These are phyloP conservation scores for Monosporascus sp. DNA, from an alignment of 2,329 filamentous ascomycete genomes.

Conservation along the genomic window DNA sequence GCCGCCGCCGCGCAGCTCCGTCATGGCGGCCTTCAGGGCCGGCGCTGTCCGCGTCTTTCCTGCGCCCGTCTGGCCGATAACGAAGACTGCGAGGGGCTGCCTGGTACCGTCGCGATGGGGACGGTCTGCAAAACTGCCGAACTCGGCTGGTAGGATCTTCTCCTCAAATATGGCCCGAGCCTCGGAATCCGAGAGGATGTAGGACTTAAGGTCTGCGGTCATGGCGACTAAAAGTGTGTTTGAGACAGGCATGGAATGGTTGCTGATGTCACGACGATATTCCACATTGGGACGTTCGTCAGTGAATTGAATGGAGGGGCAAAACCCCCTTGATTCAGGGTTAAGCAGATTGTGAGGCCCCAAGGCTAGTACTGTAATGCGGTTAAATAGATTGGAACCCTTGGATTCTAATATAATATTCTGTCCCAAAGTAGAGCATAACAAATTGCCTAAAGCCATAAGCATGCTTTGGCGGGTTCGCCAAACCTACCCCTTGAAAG, in stretches of 20 bases:
- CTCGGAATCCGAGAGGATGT: slow-evolving; percentile 25
- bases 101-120: background rate
- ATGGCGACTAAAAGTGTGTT: background rate
- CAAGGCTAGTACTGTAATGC: background rate
- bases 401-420: background rate
- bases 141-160: slow-evolving; percentile 26
- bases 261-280: background rate
- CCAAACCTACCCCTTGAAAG: no score
- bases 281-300: no score
- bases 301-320: no score
- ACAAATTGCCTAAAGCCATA: background rate
- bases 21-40: slow-evolving; percentile 28
- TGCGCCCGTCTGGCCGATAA: slow-evolving; percentile 43
- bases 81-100: slow-evolving; percentile 34
- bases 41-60: slow-evolving; percentile 42
- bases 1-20: slow-evolving; percentile 1
- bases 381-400: background rate
- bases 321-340: no score
- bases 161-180: slow-evolving; percentile 26
- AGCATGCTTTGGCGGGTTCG: background rate
- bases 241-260: background rate
- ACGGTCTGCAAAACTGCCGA: slow-evolving; percentile 13
- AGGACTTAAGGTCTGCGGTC: slow-evolving; percentile 10
- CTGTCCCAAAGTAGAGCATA: background rate
- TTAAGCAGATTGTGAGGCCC: no score